These are phyloP conservation scores for Hypoxylon rubiginosum DNA, from an alignment of 2,329 filamentous ascomycete genomes.

Conservation along the genomic window DNA sequence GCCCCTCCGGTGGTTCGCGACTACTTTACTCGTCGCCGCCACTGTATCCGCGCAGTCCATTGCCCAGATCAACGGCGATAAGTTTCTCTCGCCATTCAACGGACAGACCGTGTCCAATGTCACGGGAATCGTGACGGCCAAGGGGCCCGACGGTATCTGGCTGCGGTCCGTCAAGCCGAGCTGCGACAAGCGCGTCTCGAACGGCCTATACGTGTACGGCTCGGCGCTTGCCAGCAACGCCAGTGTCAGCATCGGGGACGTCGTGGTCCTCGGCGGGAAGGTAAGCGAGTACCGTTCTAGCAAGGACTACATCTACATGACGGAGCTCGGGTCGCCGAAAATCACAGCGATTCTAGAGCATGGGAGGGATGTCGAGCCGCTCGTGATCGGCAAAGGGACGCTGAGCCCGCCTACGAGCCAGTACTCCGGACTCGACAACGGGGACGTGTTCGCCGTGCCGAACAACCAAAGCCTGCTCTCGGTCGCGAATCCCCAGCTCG, in stretches of 20 bases:
- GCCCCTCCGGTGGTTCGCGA: slow-evolving; percentile 28
- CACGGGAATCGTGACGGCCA: slow-evolving; percentile 74
- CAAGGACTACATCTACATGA: slow-evolving; percentile 71
- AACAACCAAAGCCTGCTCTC: slow-evolving; percentile 72
- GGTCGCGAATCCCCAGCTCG: slow-evolving; percentile 69
- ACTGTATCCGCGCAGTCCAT: slow-evolving; percentile 57
- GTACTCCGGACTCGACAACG: slow-evolving; percentile 73
- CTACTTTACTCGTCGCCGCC: slow-evolving; percentile 49
- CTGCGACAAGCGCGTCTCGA: slow-evolving; percentile 68
- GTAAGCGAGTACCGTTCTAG: slow-evolving; percentile 70
- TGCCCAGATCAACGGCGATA: slow-evolving; percentile 75
- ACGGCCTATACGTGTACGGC: slow-evolving; percentile 75
- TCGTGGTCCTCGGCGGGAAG: slow-evolving; percentile 70
- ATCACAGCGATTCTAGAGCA: slow-evolving; percentile 67
- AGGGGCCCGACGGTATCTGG: slow-evolving; percentile 72
- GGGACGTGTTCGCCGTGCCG: slow-evolving; percentile 74
- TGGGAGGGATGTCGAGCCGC: slow-evolving; percentile 66
- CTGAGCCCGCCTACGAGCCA: slow-evolving; percentile 70
- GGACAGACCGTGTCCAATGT: slow-evolving; percentile 70
- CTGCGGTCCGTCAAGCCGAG: slow-evolving; percentile 72
- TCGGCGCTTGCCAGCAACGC: slow-evolving; percentile 64
- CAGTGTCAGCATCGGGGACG: slow-evolving; percentile 67
- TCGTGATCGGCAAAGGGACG: slow-evolving; percentile 72
- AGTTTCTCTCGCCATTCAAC: slow-evolving; percentile 72
- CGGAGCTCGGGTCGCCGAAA: slow-evolving; percentile 70